A percentile compares a stretch with the other conserved stretches of the same genome.
phyloP scores from a whole-genome alignment of 345 rosid genomes.

The thale cress (Arabidopsis thaliana) region TAIR10.1 NC_003076.8:6245001-6245500 shows the following conservation, averaged over 20 bases:
- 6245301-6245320: slow-evolving; percentile 73
- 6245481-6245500: slow-evolving; percentile 70
- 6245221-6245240: slow-evolving; percentile 70
- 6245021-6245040: no score
- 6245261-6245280: slow-evolving; percentile 42
- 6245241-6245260: slow-evolving; percentile 43
- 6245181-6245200: slow-evolving; percentile 53
- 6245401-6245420: not conserved
- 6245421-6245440: not conserved
- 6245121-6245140: slow-evolving; percentile 9
- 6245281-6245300: slow-evolving; percentile 62
- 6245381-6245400: slow-evolving; percentile 15
- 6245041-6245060: slow-evolving; percentile 44
- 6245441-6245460: slow-evolving; percentile 33
- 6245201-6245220: slow-evolving; percentile 66
- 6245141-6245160: slow-evolving; percentile 52
- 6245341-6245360: slow-evolving; percentile 45
- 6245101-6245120: slow-evolving; percentile 34
- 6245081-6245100: slow-evolving; percentile 85
- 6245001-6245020: no score
- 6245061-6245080: slow-evolving; percentile 71
- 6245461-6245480: slow-evolving; percentile 50
- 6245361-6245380: slow-evolving; percentile 30
- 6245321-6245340: slow-evolving; percentile 58
- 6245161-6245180: slow-evolving; percentile 57